Base-by-base conservation (phyloP, 495 filamentous ascomycete genomes). In the Talaromyces liani region DNA sequence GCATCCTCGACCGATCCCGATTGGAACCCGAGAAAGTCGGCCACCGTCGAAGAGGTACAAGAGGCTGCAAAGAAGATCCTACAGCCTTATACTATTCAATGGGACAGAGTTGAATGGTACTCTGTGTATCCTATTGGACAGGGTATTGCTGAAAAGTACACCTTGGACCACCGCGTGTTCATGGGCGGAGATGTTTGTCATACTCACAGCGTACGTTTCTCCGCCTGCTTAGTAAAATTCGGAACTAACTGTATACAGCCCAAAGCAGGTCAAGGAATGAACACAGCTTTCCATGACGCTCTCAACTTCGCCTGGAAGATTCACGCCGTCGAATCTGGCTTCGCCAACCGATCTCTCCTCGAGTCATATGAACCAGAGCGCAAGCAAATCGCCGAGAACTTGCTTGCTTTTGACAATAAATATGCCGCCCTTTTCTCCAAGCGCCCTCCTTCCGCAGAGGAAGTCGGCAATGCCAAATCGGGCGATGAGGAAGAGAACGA, bases 271-370 rank as follows among this genome's bases (percentile, higher is more conserved):
- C 85, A 87, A 65, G 78, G 75, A 9, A 77, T 84, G 81, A 77
- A 78, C 63, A 75, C 79, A 56, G 74, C 73, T 66, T 67, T 80
- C 64, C 80, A 82, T 65, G 80, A 85, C 63, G 74, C 77, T 12
- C 78, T 81, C 67, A 92, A 94, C 62, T 83, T 92, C 39, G 90
- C 89, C 20, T 93, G 90, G 90, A 93, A 94, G 72, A 76, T 94
- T 4, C 88, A 83, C 1, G 72, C 81, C 27, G 80, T 93, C 0
- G 70, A 91, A 12, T 81, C 75, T 34, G 86, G 86, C 12, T 74
- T 80, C 49, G 84, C 87, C 2, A 64, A 68, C 12, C 81, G 81
- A 2, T 77, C 77, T 2, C 66, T 92, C 3, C 75, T 92, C 1
- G 73, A 85, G 66, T 90, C 89, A 3, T 93, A 92, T 65, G 82